phyloP scores from a whole-genome alignment of 2,329 filamentous ascomycete genomes.

The Colletotrichum sp. region DNA sequence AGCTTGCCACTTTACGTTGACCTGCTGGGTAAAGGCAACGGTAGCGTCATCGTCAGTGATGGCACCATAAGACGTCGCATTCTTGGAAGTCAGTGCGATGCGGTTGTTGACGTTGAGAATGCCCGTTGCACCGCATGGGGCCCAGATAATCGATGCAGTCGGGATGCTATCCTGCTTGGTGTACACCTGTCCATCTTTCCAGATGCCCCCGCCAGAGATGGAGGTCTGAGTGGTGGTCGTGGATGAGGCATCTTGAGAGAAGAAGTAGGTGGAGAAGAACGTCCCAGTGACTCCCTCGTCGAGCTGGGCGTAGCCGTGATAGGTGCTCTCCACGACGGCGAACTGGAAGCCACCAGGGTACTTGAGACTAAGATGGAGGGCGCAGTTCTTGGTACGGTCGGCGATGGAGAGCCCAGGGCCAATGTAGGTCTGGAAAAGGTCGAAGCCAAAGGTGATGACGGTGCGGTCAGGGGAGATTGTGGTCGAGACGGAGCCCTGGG shows the following conservation, averaged over 20 bases:
- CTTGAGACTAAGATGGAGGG: slow-evolving; percentile 50
- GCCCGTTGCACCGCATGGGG: slow-evolving; percentile 49
- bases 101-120: slow-evolving; percentile 49
- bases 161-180: slow-evolving; percentile 50
- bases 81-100: slow-evolving; percentile 37
- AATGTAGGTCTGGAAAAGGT: slow-evolving; percentile 52
- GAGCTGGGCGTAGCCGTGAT: slow-evolving; percentile 54
- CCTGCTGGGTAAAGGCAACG: slow-evolving; percentile 42
- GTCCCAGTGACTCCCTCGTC: slow-evolving; percentile 47
- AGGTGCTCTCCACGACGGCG: slow-evolving; percentile 50
- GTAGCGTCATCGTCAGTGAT: slow-evolving; percentile 45
- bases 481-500: slow-evolving; percentile 47
- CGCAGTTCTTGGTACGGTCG: slow-evolving; percentile 52
- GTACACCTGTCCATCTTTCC: slow-evolving; percentile 49
- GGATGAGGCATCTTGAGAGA: slow-evolving; percentile 48
- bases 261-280: slow-evolving; percentile 54
- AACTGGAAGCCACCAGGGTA: slow-evolving; percentile 54
- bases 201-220: slow-evolving; percentile 45
- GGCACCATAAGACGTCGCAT: slow-evolving; percentile 34
- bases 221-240: slow-evolving; percentile 50
- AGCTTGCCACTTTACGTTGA: slow-evolving; percentile 37
- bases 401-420: slow-evolving; percentile 41
- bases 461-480: slow-evolving; percentile 47
- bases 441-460: slow-evolving; percentile 53
- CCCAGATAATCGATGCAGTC: slow-evolving; percentile 49